phyloP scores from a whole-genome alignment of 2,329 filamentous ascomycete species.

The Onygenales sp. region DNA sequence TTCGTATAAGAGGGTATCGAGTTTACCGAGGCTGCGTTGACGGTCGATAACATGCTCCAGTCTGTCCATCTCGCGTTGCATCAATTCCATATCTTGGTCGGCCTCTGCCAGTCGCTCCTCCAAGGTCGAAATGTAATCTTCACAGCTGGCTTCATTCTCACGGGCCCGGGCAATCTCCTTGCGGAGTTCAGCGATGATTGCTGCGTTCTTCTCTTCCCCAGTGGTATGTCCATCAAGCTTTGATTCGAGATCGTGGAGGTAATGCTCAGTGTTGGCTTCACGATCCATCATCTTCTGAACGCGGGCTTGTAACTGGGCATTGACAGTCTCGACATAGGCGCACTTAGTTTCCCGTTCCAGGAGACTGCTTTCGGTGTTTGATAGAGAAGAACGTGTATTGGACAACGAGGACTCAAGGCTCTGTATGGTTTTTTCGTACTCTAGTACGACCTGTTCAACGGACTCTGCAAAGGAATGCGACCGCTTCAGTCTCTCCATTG shows the following conservation, averaged over 20 bases:
- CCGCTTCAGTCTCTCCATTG: conserved; percentile 79
- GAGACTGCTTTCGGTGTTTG: conserved; percentile 73
- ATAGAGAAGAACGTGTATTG: conserved; percentile 72
- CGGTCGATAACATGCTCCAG: conserved; percentile 92
- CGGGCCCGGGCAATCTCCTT: conserved; percentile 83
- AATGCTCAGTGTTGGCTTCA: conserved; percentile 83
- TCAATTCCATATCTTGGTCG: conserved; percentile 89
- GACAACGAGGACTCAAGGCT: conserved; percentile 84
- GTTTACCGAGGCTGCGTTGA: conserved; percentile 85
- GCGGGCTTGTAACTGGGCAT: conserved; percentile 76
- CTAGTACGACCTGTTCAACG: conserved; percentile 89
- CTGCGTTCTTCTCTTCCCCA: conserved; percentile 85
- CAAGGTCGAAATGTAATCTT: conserved; percentile 94
- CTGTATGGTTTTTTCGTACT: conserved; percentile 98
- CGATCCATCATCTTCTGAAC: conserved; percentile 90
- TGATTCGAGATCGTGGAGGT: conserved; percentile 81
- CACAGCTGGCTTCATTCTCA: conserved; percentile 80
- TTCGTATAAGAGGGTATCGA: conserved; percentile 86
- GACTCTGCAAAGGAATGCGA: conserved; percentile 95
- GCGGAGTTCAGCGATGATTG: conserved; percentile 74
- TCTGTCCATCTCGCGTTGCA: conserved; percentile 92
- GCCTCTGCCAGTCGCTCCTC: conserved; percentile 92
- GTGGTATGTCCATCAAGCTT: conserved; percentile 84
- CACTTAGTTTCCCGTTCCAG: conserved; percentile 91
- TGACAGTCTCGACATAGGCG: conserved; percentile 86